Evolutionary conservation across 768 basidiomycete species (phyloP).

Genomic region (Termitomyces titanicus): DNA sequence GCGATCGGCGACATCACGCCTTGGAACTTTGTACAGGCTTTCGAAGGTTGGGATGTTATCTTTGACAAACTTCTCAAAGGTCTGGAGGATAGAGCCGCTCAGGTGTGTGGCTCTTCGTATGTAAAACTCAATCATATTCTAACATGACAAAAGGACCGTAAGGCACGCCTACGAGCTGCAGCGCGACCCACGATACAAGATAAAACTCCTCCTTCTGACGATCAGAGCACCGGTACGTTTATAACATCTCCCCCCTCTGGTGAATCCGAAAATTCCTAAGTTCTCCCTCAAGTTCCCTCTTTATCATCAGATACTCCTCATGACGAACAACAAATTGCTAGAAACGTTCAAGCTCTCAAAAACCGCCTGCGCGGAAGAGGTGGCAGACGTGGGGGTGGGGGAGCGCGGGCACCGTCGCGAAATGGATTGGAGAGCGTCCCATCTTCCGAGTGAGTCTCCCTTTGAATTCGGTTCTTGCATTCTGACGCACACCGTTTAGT

Average conservation of each 20-base stretch:
- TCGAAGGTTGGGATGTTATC: constrained; percentile 77
- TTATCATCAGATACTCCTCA: constrained; percentile 47
- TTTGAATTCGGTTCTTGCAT: neutral
- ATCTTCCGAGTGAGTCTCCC: constrained; percentile 62
- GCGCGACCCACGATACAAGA: constrained; percentile 32
- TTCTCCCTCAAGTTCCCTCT: constrained; percentile 35
- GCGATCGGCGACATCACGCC: constrained; percentile 33
- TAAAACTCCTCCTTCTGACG: constrained; percentile 55
- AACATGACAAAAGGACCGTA: constrained; percentile 55
- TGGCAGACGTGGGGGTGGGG: constrained; percentile 51
- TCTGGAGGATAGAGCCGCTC: constrained; percentile 72
- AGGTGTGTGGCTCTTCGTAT: constrained; percentile 34
- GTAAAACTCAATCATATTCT: constrained; percentile 2
- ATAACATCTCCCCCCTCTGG: neutral
- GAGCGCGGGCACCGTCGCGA: constrained; percentile 44
- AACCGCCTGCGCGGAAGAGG: constrained; percentile 76
- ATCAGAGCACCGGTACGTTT: constrained; percentile 52
- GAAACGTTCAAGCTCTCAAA: constrained; percentile 90
- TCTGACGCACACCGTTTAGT: constrained; percentile 26
- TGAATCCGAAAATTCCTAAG: neutral
- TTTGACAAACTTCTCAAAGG: constrained; percentile 75
- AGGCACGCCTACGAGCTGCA: constrained; percentile 52
- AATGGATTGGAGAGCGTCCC: constrained; percentile 60
- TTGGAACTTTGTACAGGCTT: constrained; percentile 70
- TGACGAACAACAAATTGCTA: constrained; percentile 88